Evolutionary conservation across 345 rosid species (phyloP).

Genomic region (Lumnitzera littorea): DNA sequence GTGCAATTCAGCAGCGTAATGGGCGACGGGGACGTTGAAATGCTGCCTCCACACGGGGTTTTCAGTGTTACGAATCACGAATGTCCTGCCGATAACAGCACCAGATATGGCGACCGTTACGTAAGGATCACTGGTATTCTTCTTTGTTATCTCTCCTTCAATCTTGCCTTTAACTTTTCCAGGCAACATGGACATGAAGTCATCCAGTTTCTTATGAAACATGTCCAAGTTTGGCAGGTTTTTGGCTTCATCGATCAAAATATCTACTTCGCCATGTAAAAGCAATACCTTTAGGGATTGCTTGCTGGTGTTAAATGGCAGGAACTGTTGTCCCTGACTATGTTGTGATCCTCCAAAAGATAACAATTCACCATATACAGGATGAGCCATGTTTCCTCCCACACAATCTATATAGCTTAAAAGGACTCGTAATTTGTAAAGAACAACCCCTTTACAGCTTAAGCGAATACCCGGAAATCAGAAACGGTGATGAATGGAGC

Average conservation of each 20-base stretch:
- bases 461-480: too few relatives aligned
- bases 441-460: too few relatives aligned
- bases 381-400: slow-evolving; percentile 34
- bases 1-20: slow-evolving; percentile 62
- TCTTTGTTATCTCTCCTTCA: slow-evolving; percentile 40
- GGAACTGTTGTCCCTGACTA: slow-evolving; percentile 40
- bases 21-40: slow-evolving; percentile 74
- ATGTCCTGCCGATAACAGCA: slow-evolving; percentile 83
- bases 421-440: background rate
- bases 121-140: slow-evolving; percentile 86
- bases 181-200: slow-evolving; percentile 38
- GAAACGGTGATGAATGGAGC: too few relatives aligned
- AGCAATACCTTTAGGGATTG: slow-evolving; percentile 46
- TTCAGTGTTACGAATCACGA: slow-evolving; percentile 64
- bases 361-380: slow-evolving; percentile 27
- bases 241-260: slow-evolving; percentile 78
- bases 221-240: slow-evolving; percentile 88
- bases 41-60: slow-evolving; percentile 89
- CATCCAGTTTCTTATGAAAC: slow-evolving; percentile 63
- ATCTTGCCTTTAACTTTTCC: slow-evolving; percentile 40
- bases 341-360: slow-evolving; percentile 71
- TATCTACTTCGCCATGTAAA: slow-evolving; percentile 79
- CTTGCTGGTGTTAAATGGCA: slow-evolving; percentile 48
- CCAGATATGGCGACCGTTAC: slow-evolving; percentile 58
- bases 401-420: too few relatives aligned